Base-by-base conservation (phyloP, 2,329 filamentous ascomycete genomes). In the Fusarium subtropicale region DNA sequence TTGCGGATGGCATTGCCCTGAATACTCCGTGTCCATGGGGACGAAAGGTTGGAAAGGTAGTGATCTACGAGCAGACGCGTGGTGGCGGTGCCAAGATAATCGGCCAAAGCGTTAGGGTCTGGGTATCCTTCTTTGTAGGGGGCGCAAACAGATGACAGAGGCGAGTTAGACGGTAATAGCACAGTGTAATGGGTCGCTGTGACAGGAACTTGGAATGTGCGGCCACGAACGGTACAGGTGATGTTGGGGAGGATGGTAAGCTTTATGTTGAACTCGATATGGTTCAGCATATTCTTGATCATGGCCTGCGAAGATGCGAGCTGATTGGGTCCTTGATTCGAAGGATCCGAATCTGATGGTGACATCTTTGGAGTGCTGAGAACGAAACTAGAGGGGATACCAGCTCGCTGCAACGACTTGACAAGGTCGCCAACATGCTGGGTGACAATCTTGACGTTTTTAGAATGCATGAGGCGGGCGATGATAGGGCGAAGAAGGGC, bases 401-500 rank as follows among this genome's bases (percentile, higher is more conserved):
- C 85, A 13, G 84, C 83, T 22, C 75, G 76, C n/a, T 80, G 81
- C 28, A 89, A 79, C 5, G 82, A 76, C 24, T 74, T 72, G 8
- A 81, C 78, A 16, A 88, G 74, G 15, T 77, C 76, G 12, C 83
- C 81, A 9, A 87, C 73, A 71, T 84, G 83, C 3, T 71, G 62
- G 2, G 79, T 79, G 51, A 83, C 80, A 12, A 78, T 71, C 26
- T 76, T 72, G 36, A 84, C 75, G 45, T 80, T 80, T 44, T 77
- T 76, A 56, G 82, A 78, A 72, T 84, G 84, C 55, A 81, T 79
- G 24, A 84, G 76, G 57, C 84, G 82, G 7, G 83, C 81, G 48
- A 89, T 80, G 48, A 89, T 77, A 30, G 85, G 84, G 2, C 85
- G 81, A 16, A 89, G 77, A 31, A 89, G 82, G 18, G 79, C 78